Conservation (phyloP, 441 rosid species). For the Pelargonium australe region DNA sequence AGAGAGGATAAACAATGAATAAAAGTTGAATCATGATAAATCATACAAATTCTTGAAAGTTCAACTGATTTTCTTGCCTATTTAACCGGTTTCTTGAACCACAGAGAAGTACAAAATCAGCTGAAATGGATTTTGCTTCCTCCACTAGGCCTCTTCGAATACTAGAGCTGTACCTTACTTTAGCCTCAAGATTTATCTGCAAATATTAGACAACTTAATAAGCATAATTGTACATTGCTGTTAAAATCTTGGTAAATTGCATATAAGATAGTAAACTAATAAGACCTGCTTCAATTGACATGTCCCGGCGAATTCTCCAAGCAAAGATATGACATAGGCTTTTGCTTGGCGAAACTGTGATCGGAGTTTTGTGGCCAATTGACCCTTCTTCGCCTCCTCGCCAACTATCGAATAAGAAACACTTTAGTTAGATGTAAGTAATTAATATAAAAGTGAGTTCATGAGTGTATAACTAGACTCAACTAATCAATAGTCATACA, state of each 20-base stretch:
- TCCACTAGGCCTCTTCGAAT: slow-evolving; percentile 53
- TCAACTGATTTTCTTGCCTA: slow-evolving; percentile 30
- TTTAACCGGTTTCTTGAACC: slow-evolving; percentile 43
- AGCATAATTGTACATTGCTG: not conserved
- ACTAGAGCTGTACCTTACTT: slow-evolving; percentile 55
- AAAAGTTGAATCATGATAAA: not conserved
- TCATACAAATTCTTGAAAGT: not conserved
- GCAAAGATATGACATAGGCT: slow-evolving; percentile 76
- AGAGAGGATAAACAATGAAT: not conserved
- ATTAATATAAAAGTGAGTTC: too few relatives aligned
- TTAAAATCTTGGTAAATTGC: not conserved
- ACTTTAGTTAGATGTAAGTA: not conserved
- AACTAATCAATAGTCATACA: not conserved
- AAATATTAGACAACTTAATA: slow-evolving; percentile 3
- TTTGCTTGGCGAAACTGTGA: slow-evolving; percentile 58
- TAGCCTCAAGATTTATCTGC: slow-evolving; percentile 84
- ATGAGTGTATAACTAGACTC: not conserved
- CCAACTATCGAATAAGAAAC: slow-evolving; percentile 25
- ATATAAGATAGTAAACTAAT: not conserved
- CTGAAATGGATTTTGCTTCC: slow-evolving; percentile 66
- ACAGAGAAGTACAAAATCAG: slow-evolving; percentile 58
- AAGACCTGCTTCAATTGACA: slow-evolving; percentile 58
- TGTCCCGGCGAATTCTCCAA: slow-evolving; percentile 54
- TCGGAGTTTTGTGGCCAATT: slow-evolving; percentile 31
- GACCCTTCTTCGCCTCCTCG: slow-evolving; percentile 39